A percentile compares a stretch with the other conserved stretches of the same genome.
These are phyloP conservation scores for Phytophthora hybrid DNA, from an alignment of 352 stramenopile species.

Conservation along the genomic window DNA sequence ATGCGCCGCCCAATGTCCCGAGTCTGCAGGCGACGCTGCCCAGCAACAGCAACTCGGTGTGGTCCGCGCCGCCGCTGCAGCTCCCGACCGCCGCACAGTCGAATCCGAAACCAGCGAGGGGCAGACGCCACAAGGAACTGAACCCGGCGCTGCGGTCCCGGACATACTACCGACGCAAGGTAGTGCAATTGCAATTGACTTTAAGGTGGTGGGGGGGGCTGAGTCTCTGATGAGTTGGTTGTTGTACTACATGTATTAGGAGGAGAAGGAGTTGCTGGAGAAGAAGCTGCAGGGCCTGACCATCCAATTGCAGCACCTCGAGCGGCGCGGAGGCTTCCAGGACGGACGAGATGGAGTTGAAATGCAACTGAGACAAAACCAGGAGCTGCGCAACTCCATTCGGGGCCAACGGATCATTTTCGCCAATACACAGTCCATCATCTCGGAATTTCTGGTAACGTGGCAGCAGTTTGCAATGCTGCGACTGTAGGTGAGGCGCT, in stretches of 20 bases:
- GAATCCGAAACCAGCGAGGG: not conserved
- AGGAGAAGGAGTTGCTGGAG: conserved; percentile 50
- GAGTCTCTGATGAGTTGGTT: not conserved
- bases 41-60: conserved; percentile 14
- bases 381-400: conserved; percentile 40
- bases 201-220: not conserved
- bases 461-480: not conserved
- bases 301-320: conserved; percentile 40
- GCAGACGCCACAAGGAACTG: conserved; percentile 16
- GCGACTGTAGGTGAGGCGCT: not conserved
- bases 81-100: not conserved
- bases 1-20: not conserved
- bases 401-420: conserved; percentile 47
- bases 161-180: conserved; percentile 44
- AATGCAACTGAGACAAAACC: conserved; percentile 34
- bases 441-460: conserved; percentile 47
- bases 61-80: conserved; percentile 18
- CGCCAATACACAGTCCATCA: conserved; percentile 46
- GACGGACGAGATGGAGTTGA: conserved; percentile 25
- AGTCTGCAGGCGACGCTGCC: not conserved
- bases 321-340: conserved; percentile 10
- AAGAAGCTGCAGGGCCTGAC: conserved; percentile 40
- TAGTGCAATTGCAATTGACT: conserved; percentile 1
- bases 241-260: conserved; percentile 14
- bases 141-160: conserved; percentile 28